These are phyloP conservation scores for Tolypocladium cylindrosporum DNA, from an alignment of 2,329 filamentous ascomycete genomes.

Conservation along the genomic window DNA sequence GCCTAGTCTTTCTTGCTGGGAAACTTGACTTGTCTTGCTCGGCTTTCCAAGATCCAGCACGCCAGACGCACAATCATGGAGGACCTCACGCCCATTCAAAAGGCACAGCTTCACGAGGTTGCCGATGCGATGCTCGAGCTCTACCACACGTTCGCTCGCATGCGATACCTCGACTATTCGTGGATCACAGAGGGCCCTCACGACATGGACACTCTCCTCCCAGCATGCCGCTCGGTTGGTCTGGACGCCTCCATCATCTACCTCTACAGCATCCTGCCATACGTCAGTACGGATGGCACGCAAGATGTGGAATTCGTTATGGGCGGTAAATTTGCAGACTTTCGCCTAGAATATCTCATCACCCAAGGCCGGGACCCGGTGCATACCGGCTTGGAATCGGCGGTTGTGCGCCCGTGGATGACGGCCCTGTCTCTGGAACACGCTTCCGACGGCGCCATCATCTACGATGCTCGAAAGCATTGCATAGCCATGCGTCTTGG, in stretches of 20 bases:
- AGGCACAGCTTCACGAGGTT: background rate
- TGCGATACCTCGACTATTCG: constrained; percentile 26
- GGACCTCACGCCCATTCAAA: background rate
- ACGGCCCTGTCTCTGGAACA: constrained; percentile 8
- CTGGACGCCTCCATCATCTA: background rate
- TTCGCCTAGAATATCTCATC: background rate
- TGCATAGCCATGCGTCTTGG: constrained; percentile 2
- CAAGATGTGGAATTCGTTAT: background rate
- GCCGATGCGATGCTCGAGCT: background rate
- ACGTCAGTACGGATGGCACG: background rate
- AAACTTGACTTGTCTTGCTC: too few relatives aligned
- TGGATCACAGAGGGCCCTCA: background rate
- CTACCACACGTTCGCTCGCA: background rate
- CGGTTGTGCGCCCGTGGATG: constrained; percentile 14
- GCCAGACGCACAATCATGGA: background rate
- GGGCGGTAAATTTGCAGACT: background rate
- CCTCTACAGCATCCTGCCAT: background rate
- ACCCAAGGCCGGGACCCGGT: background rate
- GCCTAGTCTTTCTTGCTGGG: too few relatives aligned
- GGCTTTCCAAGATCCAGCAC: background rate
- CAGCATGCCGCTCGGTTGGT: background rate
- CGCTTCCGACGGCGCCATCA: constrained; percentile 6
- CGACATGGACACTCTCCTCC: background rate
- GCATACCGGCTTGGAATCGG: constrained; percentile 8
- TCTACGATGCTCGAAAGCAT: constrained; percentile 17